Base-by-base conservation (phyloP, 2,329 filamentous ascomycete genomes). In the Shiraia sp. region DNA sequence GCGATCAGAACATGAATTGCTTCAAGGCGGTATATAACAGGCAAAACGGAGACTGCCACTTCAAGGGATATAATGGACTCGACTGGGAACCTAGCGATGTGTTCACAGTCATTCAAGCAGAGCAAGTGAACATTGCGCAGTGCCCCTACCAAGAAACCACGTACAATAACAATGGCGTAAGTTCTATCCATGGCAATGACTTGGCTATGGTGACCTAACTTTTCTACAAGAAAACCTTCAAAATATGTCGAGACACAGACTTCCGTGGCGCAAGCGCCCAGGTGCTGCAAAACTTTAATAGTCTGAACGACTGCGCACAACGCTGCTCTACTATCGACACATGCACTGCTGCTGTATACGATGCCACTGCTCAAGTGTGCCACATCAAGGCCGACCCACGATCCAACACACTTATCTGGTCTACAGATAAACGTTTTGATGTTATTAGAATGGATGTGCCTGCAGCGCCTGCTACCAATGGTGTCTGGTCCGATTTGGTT, bases 1-100 rank as follows among this genome's bases (percentile, higher is more conserved):
- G 57, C 29, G 55, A 59, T 17, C 25, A 40, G 26, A 43, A 34
- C 6, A 45, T 54, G 39, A 42, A 53, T 29, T 62, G 59, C 42
- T 57, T 59, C 44, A 62, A 58, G 29, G 59, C 57, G 19, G 59
- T 62, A 3, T 62, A 56, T 14, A 53, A 60, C 31, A 57, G 44
- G 4, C 41, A 50, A 24, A 50, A 42, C 2, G 51, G 36, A 24
- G 36, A 44, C 10, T 62, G 59, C 12, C 57, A 62, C 19, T 47
- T 61, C 45, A 62, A 62, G 40, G 53, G 36, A 6, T 36, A 35
- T n/a, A 35, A 35, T 12, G 43, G 40, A 3, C 36, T 62, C 28
- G 36, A 42, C 2, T 62, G 59, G 59, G 53, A 53, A 28, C 28
- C 40, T n/a, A 55, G 50, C 16, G 26, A 12, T 25, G 49, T 51